Base-by-base conservation (phyloP, 768 basidiomycete genomes). In the Leccinellum albellum region DNA sequence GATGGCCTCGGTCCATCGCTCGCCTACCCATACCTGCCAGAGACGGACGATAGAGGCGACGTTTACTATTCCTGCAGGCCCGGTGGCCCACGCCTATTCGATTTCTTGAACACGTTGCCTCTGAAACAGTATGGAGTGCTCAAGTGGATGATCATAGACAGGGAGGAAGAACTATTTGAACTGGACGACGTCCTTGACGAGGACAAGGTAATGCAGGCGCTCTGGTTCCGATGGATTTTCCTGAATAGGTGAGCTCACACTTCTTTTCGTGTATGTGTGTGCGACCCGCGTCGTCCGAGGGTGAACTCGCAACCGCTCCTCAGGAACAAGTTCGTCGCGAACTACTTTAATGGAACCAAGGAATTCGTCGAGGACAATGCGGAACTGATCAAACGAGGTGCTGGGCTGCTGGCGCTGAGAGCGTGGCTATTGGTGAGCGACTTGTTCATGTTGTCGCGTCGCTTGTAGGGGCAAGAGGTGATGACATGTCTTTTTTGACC, bases 171-270 rank as follows among this genome's bases (percentile, higher is more conserved):
- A 60, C 76, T 91, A 0, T 90, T 83, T 55, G 86, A 89, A 59
- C 73, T 80, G 46, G 85, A 88, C 58, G 84, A 90, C 63, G 75
- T 90, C 12, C 75, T 76, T 40, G 88, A 89, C 55, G 87, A 90
- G 59, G 83, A 87, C 56, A 92, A 91, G 68, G 84, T 90, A 7
- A 87, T 92, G 76, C 82, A 84, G 54, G 87, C 88, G 6, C 71
- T 91, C 13, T 91, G 89, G 89, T 82, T 75, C 13, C 68, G 90
- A 51, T 91, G 88, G 88, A 87, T 90, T 3, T 70, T 84, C 51
- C 66, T 85, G 31, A 79, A 88, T 63, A 72, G 82, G 86, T 85
- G 50, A 50, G 75, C 51, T 14, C 21, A n/a, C 20, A 5, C 12
- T 12, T 42, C n/a, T 20, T 29, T 40, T 1, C 7, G 20, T 50